phyloP scores from a whole-genome alignment of 2,329 filamentous ascomycete genomes.

The Dothideomycetidae sp. region DNA sequence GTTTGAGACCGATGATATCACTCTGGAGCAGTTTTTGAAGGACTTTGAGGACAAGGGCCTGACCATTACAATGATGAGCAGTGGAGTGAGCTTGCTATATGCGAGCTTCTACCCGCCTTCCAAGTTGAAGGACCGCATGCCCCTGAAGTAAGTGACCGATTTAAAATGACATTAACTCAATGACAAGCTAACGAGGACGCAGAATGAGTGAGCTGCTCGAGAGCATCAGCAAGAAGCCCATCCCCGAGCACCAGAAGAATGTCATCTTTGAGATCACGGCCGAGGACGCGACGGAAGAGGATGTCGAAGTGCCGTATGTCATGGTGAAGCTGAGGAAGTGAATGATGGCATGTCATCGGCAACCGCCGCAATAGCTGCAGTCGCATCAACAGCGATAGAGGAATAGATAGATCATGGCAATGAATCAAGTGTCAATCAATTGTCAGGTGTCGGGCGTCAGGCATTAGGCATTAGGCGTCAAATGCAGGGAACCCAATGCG shows the following conservation, averaged over 20 bases:
- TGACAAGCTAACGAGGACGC: constrained; percentile 18
- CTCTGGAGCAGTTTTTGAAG: constrained; percentile 68
- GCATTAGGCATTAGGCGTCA: no score
- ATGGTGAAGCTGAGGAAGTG: constrained; percentile 59
- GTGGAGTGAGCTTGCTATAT: constrained; percentile 89
- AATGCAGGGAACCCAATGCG: no score
- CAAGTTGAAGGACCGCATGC: constrained; percentile 68
- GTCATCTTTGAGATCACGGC: constrained; percentile 93
- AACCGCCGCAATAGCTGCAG: neutral
- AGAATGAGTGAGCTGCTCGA: constrained; percentile 84
- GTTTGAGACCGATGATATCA: constrained; percentile 79
- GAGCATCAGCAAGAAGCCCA: constrained; percentile 77
- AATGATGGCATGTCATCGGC: constrained; percentile 1
- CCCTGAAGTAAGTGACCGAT: constrained; percentile 46
- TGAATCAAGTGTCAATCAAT: no score
- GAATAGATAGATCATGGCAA: neutral
- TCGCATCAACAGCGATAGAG: neutral
- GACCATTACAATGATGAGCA: constrained; percentile 82
- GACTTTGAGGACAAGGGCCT: constrained; percentile 71
- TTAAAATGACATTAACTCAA: neutral
- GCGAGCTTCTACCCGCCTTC: constrained; percentile 80
- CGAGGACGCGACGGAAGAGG: constrained; percentile 76
- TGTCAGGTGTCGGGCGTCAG: no score
- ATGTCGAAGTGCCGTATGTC: constrained; percentile 94
- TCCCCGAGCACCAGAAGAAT: constrained; percentile 84